Percentiles rank a stretch among this genome's conserved stretches.
These are phyloP conservation scores for Penicillium janthinellum DNA, from an alignment of 2,329 filamentous ascomycete genomes.

Conservation along the genomic window DNA sequence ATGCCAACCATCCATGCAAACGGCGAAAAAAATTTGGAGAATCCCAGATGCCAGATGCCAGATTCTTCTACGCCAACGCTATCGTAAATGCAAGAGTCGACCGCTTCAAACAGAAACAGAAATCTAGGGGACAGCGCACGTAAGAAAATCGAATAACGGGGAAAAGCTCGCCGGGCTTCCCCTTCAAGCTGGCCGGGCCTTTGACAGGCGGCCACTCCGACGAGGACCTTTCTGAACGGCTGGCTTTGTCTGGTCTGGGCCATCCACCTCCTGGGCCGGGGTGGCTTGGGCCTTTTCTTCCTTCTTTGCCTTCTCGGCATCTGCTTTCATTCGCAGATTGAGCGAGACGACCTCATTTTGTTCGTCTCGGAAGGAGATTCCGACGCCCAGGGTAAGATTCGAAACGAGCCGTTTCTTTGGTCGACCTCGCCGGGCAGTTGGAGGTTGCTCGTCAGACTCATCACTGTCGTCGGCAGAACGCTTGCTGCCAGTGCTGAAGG, in stretches of 20 bases:
- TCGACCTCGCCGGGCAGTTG: slow-evolving; percentile 31
- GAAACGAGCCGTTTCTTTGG: slow-evolving; percentile 38
- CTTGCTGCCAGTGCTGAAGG: slow-evolving; percentile 46
- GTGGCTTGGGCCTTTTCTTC: slow-evolving; percentile 1
- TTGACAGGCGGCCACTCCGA: slow-evolving; percentile 25
- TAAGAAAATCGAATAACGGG: not conserved
- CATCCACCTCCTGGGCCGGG: not conserved
- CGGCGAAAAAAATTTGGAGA: slow-evolving; percentile 6
- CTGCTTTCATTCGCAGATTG: slow-evolving; percentile 32
- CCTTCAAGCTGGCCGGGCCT: slow-evolving; percentile 15
- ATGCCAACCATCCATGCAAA: slow-evolving; percentile 16
- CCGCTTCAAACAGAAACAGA: slow-evolving; percentile 22
- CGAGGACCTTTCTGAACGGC: slow-evolving; percentile 13
- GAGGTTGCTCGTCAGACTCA: slow-evolving; percentile 38
- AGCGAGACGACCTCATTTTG: slow-evolving; percentile 43
- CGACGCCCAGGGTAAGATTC: slow-evolving; percentile 40
- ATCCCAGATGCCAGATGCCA: slow-evolving; percentile 15
- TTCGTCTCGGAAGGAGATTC: slow-evolving; percentile 41
- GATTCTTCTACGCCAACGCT: slow-evolving; percentile 24
- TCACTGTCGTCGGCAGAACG: slow-evolving; percentile 45
- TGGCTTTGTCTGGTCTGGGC: slow-evolving; percentile 13
- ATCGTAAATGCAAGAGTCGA: slow-evolving; percentile 25
- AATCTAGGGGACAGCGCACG: slow-evolving; percentile 9
- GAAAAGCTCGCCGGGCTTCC: not conserved
- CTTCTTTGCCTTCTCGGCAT: slow-evolving; percentile 19